These are phyloP conservation scores for Eutreptiella sp. DNA, from an alignment of 208 protist species.

Conservation along the genomic window DNA sequence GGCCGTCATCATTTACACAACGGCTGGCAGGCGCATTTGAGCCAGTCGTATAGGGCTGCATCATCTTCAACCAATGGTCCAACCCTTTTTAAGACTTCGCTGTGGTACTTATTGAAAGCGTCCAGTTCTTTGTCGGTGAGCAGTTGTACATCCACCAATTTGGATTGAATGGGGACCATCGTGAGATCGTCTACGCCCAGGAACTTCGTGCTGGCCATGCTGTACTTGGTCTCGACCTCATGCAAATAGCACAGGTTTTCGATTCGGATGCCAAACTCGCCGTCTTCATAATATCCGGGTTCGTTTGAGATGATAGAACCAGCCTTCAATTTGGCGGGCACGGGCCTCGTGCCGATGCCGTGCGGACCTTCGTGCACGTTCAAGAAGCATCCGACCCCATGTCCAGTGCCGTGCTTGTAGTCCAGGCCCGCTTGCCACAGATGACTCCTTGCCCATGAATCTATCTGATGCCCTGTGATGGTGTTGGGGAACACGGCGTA, in stretches of 20 bases:
- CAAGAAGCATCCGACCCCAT: slow-evolving; percentile 92
- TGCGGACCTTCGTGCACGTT: slow-evolving; percentile 92
- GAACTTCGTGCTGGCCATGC: slow-evolving; percentile 44
- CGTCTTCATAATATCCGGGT: slow-evolving; percentile 94
- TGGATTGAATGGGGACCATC: slow-evolving; percentile 70
- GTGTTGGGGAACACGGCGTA: slow-evolving; percentile 71
- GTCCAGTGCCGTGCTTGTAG: slow-evolving; percentile 91
- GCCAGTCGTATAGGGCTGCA: too few relatives aligned
- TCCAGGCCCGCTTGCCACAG: slow-evolving; percentile 88
- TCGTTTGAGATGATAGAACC: slow-evolving; percentile 76
- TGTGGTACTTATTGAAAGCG: slow-evolving; percentile 70
- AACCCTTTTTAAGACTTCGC: too few relatives aligned
- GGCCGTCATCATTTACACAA: too few relatives aligned
- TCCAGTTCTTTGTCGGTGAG: slow-evolving; percentile 57
- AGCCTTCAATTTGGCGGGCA: slow-evolving; percentile 46
- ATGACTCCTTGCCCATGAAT: slow-evolving; percentile 70
- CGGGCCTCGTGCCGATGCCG: slow-evolving; percentile 53
- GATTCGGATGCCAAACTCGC: slow-evolving; percentile 94
- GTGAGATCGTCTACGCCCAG: slow-evolving; percentile 72
- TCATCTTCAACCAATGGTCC: too few relatives aligned
- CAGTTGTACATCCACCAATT: slow-evolving; percentile 69
- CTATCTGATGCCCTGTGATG: slow-evolving; percentile 64
- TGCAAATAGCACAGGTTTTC: slow-evolving; percentile 91
- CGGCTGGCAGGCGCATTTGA: too few relatives aligned
- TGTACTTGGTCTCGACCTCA: slow-evolving; percentile 36